Percentiles rank a stretch among this genome's conserved stretches.
Evolutionary conservation across 148 eudicot genomes (phyloP).

Genomic region (Cornus kousa): DNA sequence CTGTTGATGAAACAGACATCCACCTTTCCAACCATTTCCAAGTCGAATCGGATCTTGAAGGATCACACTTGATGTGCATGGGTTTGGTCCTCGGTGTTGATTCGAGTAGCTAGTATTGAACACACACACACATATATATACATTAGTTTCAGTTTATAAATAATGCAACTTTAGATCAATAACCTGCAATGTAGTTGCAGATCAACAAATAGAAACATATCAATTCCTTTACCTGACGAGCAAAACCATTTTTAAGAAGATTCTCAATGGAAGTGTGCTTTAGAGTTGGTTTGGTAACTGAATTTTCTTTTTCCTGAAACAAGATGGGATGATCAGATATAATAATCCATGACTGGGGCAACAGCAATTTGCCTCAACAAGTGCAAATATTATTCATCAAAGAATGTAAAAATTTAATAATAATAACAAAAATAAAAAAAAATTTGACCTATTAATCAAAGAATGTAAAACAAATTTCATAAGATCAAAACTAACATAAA

Average conservation of each 20-base stretch:
- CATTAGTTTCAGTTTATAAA: neutral
- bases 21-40: constrained; percentile 97
- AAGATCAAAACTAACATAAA: neutral
- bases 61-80: constrained; percentile 71
- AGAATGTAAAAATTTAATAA: too few relatives aligned
- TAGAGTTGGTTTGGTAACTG: constrained; percentile 29
- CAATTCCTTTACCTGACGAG: constrained; percentile 61
- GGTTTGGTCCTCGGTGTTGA: constrained; percentile 63
- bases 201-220: neutral
- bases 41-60: constrained; percentile 59
- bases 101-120: constrained; percentile 58
- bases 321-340: neutral
- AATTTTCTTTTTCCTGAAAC: constrained; percentile 48
- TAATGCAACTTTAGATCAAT: neutral
- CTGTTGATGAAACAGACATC: constrained; percentile 61
- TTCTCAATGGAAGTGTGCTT: constrained; percentile 51
- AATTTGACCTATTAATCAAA: neutral
- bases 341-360: neutral
- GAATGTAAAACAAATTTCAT: neutral
- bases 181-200: neutral
- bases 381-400: constrained; percentile 3
- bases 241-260: constrained; percentile 66
- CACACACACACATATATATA: neutral
- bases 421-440: too few relatives aligned
- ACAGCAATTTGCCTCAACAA: neutral